Percentiles rank a stretch among this genome's conserved stretches.
Evolutionary conservation across 2,329 filamentous ascomycete genomes (phyloP).

Genomic region (Curvularia hawaiiensis): DNA sequence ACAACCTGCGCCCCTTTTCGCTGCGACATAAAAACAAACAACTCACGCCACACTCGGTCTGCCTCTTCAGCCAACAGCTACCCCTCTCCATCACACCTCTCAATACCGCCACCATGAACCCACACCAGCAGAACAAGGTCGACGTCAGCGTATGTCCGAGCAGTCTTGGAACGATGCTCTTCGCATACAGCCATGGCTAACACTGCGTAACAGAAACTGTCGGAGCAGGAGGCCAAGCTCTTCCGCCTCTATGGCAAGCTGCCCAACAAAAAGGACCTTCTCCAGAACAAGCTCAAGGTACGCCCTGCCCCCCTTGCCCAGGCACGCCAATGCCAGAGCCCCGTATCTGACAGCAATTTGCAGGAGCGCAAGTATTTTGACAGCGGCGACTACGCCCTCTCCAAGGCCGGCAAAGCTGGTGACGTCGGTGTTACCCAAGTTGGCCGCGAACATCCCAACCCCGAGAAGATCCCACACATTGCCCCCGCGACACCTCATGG

Average conservation of each 20-base stretch:
- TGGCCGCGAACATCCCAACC: conserved; percentile 91
- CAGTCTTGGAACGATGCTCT: conserved; percentile 20
- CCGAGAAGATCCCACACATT: conserved; percentile 93
- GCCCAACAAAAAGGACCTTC: conserved; percentile 91
- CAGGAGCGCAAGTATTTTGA: conserved; percentile 96
- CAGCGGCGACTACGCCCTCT: conserved; percentile 93
- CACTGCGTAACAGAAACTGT: conserved; percentile 70
- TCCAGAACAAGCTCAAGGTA: conserved; percentile 95
- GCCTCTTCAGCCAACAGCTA: conserved; percentile 15
- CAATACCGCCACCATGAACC: conserved; percentile 71
- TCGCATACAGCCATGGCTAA: conserved; percentile 20
- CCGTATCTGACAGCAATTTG: conserved; percentile 11
- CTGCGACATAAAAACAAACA: conserved; percentile 33
- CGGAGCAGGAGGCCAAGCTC: conserved; percentile 92
- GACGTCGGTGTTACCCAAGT: conserved; percentile 92
- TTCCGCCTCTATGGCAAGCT: conserved; percentile 98
- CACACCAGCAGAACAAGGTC: conserved; percentile 97
- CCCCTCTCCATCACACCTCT: conserved; percentile 17
- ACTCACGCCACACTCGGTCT: conserved; percentile 29
- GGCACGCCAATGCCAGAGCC: neutral
- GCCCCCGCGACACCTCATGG: conserved; percentile 64
- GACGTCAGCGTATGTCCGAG: conserved; percentile 81
- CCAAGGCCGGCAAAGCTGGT: conserved; percentile 95
- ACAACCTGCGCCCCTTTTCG: conserved; percentile 28
- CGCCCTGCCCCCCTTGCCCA: conserved; percentile 4